A percentile compares a stretch with the other conserved stretches of the same genome.
These are phyloP conservation scores for Trichosanthes cucumerina DNA, from an alignment of 306 rosid genomes.

Conservation along the genomic window DNA sequence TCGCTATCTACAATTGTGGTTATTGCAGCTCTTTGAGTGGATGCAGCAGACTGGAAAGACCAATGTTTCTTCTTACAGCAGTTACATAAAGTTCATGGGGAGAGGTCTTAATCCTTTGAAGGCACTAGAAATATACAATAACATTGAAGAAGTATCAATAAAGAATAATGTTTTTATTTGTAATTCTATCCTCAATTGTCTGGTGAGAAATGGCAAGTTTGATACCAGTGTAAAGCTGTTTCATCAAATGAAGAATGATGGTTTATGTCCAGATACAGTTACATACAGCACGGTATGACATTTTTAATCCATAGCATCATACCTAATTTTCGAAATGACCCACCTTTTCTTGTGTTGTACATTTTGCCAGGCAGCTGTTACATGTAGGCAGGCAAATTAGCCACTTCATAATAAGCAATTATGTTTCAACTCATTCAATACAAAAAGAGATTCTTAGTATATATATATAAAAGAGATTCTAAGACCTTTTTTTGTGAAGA, in stretches of 20 bases:
- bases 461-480: background rate
- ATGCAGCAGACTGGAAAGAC: slow-evolving; percentile 68
- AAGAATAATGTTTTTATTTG: slow-evolving; percentile 52
- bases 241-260: slow-evolving; percentile 66
- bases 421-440: background rate
- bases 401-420: background rate
- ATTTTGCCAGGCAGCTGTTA: background rate
- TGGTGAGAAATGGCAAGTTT: slow-evolving; percentile 54
- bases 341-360: background rate
- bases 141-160: slow-evolving; percentile 44
- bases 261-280: slow-evolving; percentile 58
- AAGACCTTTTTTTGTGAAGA: background rate
- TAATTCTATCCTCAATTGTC: slow-evolving; percentile 65
- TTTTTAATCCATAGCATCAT: background rate
- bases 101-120: slow-evolving; percentile 47
- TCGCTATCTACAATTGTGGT: background rate
- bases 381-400: background rate
- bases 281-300: slow-evolving; percentile 79
- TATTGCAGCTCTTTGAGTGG: slow-evolving; percentile 78
- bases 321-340: background rate
- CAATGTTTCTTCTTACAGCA: slow-evolving; percentile 51
- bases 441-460: no score
- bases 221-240: slow-evolving; percentile 49
- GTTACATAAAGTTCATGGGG: slow-evolving; percentile 60
- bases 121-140: slow-evolving; percentile 45